Percentiles rank a stretch among this genome's conserved stretches.
These are phyloP conservation scores for Melanogaster broomeanus DNA, from an alignment of 768 basidiomycete genomes.

Conservation along the genomic window DNA sequence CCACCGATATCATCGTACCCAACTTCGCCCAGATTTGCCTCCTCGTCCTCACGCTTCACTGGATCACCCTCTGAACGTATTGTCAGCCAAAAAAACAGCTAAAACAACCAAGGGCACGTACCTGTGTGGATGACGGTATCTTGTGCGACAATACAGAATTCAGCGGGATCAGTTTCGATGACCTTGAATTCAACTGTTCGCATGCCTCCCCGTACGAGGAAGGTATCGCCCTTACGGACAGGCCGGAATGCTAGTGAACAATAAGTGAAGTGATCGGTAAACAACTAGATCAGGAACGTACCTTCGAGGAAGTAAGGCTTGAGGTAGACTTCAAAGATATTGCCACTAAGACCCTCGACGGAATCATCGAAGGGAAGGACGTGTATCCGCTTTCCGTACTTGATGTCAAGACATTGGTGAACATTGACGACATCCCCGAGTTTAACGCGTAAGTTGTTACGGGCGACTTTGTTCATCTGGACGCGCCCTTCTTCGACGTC, in stretches of 20 bases:
- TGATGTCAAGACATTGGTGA: slow-evolving; percentile 95
- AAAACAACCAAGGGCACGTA: slow-evolving; percentile 18
- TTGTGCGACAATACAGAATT: slow-evolving; percentile 98
- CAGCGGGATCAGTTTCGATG: slow-evolving; percentile 95
- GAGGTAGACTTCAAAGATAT: slow-evolving; percentile 98
- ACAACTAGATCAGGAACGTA: slow-evolving; percentile 26
- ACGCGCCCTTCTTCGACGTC: slow-evolving; percentile 98
- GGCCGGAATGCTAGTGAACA: slow-evolving; percentile 81
- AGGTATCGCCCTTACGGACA: slow-evolving; percentile 96
- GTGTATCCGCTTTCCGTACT: slow-evolving; percentile 98
- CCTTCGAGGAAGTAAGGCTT: slow-evolving; percentile 99
- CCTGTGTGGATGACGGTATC: slow-evolving; percentile 97
- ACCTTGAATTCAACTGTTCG: slow-evolving; percentile 99
- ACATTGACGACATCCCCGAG: slow-evolving; percentile 96
- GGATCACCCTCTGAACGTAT: slow-evolving; percentile 84
- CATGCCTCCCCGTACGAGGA: slow-evolving; percentile 99
- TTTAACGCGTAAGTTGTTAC: slow-evolving; percentile 97
- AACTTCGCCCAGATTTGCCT: slow-evolving; percentile 93
- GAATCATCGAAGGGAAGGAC: slow-evolving; percentile 98
- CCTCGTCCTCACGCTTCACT: slow-evolving; percentile 98
- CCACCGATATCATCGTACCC: slow-evolving; percentile 99
- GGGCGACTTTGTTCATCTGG: slow-evolving; percentile 99
- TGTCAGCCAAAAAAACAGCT: slow-evolving; percentile 2
- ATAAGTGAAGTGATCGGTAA: not conserved
- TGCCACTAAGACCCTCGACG: slow-evolving; percentile 95